These are phyloP conservation scores for Alternaria viburni DNA, from an alignment of 2,329 filamentous ascomycete genomes.

Conservation along the genomic window DNA sequence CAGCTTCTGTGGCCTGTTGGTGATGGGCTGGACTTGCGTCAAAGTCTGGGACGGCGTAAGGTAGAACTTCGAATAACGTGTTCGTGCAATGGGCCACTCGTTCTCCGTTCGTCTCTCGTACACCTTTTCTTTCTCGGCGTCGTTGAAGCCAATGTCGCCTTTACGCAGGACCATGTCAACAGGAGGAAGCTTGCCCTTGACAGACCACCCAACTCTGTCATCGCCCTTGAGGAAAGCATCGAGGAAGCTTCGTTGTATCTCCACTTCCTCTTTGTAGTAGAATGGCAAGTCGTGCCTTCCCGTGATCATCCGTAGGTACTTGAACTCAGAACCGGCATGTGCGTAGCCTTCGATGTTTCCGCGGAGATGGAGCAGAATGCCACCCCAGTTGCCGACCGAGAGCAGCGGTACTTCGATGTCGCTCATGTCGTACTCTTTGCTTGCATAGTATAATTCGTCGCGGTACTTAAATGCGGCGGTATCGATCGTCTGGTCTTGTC, in stretches of 20 bases:
- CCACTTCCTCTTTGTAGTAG: slow-evolving; percentile 72
- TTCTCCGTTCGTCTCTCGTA: slow-evolving; percentile 64
- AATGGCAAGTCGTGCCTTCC: slow-evolving; percentile 75
- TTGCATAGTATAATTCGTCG: slow-evolving; percentile 69
- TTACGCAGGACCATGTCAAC: slow-evolving; percentile 69
- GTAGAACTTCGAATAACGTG: slow-evolving; percentile 67
- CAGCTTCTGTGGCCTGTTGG: slow-evolving; percentile 50
- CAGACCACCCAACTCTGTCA: slow-evolving; percentile 66
- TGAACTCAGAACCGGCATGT: slow-evolving; percentile 68
- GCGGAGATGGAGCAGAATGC: slow-evolving; percentile 71
- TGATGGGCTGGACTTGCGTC: slow-evolving; percentile 37
- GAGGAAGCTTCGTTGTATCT: slow-evolving; percentile 70
- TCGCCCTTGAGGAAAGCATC: slow-evolving; percentile 74
- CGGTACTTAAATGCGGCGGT: slow-evolving; percentile 59
- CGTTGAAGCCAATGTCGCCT: slow-evolving; percentile 71
- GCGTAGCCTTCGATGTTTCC: slow-evolving; percentile 72
- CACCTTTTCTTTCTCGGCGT: slow-evolving; percentile 64
- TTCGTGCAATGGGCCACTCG: slow-evolving; percentile 72
- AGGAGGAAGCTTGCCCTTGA: slow-evolving; percentile 63
- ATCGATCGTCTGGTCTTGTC: slow-evolving; percentile 48
- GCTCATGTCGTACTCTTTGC: slow-evolving; percentile 67
- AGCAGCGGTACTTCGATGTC: slow-evolving; percentile 73
- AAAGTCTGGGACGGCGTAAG: slow-evolving; percentile 59
- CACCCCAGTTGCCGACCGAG: slow-evolving; percentile 74
- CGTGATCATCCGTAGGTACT: slow-evolving; percentile 73